These are phyloP conservation scores for Filosporella fistucella DNA, from an alignment of 495 filamentous ascomycete genomes.

Conservation along the genomic window DNA sequence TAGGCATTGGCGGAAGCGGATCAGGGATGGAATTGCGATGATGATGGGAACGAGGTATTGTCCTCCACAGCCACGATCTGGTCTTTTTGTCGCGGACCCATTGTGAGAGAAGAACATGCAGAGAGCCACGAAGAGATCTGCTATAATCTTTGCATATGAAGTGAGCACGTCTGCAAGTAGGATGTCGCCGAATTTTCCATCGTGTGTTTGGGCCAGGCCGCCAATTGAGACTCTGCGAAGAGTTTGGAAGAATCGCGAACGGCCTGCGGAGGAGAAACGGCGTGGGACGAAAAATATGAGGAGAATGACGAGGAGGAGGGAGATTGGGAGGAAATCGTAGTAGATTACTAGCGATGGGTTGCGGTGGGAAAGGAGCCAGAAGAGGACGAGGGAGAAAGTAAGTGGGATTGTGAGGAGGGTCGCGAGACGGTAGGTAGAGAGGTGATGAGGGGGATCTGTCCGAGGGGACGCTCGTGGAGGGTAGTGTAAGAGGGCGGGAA, in stretches of 20 bases:
- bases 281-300: conserved; percentile 69
- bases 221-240: conserved; percentile 71
- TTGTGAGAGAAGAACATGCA: conserved; percentile 80
- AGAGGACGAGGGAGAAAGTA: conserved; percentile 62
- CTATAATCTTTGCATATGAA: conserved; percentile 87
- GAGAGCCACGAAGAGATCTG: conserved; percentile 78
- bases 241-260: conserved; percentile 66
- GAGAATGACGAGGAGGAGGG: conserved; percentile 62
- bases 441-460: conserved; percentile 65
- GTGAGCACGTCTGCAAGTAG: conserved; percentile 93
- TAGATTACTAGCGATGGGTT: conserved; percentile 58
- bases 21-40: conserved; percentile 73
- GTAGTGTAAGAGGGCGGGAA: conserved; percentile 75
- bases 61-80: conserved; percentile 77
- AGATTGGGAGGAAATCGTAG: conserved; percentile 78
- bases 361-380: conserved; percentile 77
- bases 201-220: conserved; percentile 71
- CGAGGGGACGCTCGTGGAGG: conserved; percentile 56
- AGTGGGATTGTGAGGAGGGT: conserved; percentile 67
- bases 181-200: conserved; percentile 91
- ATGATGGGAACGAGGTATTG: conserved; percentile 71
- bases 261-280: conserved; percentile 64
- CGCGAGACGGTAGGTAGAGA: conserved; percentile 78
- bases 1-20: conserved; percentile 88
- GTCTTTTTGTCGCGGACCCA: conserved; percentile 69